phyloP scores from a whole-genome alignment of 768 basidiomycete genomes.

The Agaricus subrufescens region DNA sequence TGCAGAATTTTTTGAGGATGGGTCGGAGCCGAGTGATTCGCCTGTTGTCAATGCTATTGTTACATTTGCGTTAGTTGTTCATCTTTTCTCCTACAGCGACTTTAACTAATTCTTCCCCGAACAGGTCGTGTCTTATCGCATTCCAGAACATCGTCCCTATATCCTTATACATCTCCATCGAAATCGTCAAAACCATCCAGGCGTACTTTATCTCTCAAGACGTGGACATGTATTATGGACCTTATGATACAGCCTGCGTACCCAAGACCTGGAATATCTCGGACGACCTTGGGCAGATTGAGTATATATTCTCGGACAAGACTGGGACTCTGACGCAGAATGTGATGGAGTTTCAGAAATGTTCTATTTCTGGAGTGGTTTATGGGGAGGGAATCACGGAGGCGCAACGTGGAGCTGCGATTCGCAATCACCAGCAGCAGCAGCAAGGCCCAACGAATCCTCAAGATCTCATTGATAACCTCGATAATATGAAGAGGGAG shows the following conservation, averaged over 20 bases:
- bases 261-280: conserved; percentile 99
- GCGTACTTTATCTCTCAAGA: conserved; percentile 97
- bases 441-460: conserved; percentile 38
- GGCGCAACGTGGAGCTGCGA: conserved; percentile 89
- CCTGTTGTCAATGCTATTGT: conserved; percentile 71
- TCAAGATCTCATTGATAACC: conserved; percentile 63
- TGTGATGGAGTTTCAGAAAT: conserved; percentile 98
- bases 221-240: conserved; percentile 91
- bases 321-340: conserved; percentile 98
- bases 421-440: conserved; percentile 58
- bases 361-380: conserved; percentile 74
- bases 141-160: conserved; percentile 98
- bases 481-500: conserved; percentile 59
- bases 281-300: conserved; percentile 97
- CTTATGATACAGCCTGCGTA: conserved; percentile 82
- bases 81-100: not conserved
- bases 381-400: conserved; percentile 97
- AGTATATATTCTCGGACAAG: conserved; percentile 88
- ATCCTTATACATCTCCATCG: conserved; percentile 94
- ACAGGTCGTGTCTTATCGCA: conserved; percentile 85
- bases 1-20: conserved; percentile 65
- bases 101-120: not conserved
- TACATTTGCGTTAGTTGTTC: conserved; percentile 77
- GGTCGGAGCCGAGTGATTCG: conserved; percentile 57
- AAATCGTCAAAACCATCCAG: conserved; percentile 97